Evolutionary conservation across 2,329 filamentous ascomycete species (phyloP).

Genomic region (Elsinoe perseae): DNA sequence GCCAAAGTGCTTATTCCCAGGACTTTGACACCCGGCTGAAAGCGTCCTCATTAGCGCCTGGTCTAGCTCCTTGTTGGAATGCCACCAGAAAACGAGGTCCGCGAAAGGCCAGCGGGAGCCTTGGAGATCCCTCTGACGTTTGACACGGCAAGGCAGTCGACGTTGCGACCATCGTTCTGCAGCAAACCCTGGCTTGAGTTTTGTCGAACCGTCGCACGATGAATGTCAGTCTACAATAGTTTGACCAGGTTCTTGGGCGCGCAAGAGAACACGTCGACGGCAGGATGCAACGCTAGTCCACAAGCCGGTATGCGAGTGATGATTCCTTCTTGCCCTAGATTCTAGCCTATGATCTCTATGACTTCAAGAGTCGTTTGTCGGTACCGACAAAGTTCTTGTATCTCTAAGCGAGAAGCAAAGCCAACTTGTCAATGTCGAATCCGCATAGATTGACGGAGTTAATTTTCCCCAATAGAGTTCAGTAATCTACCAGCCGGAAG

Average conservation of each 20-base stretch:
- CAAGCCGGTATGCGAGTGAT: background rate
- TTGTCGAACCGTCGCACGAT: background rate
- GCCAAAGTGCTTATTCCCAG: background rate
- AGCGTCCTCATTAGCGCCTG: background rate
- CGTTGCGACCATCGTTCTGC: background rate
- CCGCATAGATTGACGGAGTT: background rate
- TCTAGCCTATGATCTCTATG: background rate
- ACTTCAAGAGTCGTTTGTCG: constrained; percentile 2
- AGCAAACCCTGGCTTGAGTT: background rate
- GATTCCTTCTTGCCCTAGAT: constrained; percentile 13
- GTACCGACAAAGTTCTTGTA: constrained; percentile 1
- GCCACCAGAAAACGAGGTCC: background rate
- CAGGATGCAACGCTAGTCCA: background rate
- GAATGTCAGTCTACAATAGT: background rate
- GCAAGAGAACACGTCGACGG: background rate
- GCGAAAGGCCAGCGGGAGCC: background rate
- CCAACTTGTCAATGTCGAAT: background rate
- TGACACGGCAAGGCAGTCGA: background rate
- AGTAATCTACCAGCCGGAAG: constrained; percentile 3
- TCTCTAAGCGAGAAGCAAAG: constrained; percentile 7
- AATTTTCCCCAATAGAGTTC: constrained; percentile 5
- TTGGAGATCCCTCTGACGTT: constrained; percentile 6
- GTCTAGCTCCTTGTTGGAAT: constrained; percentile 1
- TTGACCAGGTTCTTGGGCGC: constrained; percentile 5
- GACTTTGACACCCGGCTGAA: constrained; percentile 9